These are phyloP conservation scores for Balakata baccata DNA, from an alignment of 345 rosid species.

Conservation along the genomic window DNA sequence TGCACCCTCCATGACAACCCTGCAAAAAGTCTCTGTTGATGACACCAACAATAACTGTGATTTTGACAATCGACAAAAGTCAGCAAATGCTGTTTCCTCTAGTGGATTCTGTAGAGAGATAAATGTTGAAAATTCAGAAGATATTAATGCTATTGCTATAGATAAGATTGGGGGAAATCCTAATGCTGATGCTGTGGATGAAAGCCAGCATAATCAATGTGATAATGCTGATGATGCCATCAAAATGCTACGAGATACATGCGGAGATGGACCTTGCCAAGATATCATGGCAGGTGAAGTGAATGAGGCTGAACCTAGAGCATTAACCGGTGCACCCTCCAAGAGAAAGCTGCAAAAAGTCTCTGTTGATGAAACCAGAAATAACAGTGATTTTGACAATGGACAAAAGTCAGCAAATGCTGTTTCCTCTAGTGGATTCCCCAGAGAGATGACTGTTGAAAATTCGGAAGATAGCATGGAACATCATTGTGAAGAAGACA, in stretches of 20 bases:
- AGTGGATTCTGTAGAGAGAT: constrained; percentile 12
- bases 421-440: constrained; percentile 13
- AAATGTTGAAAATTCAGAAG: constrained; percentile 10
- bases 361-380: constrained; percentile 12
- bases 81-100: constrained; percentile 6
- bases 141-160: background rate
- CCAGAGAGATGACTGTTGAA: background rate
- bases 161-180: background rate
- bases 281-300: constrained; percentile 17
- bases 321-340: constrained; percentile 11
- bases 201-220: constrained; percentile 13
- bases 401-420: background rate
- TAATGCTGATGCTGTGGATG: constrained; percentile 18
- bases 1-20: constrained; percentile 10
- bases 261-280: constrained; percentile 7
- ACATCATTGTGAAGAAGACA: constrained; percentile 27
- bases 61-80: constrained; percentile 3
- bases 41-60: constrained; percentile 5
- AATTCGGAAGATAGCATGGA: constrained; percentile 15
- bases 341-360: background rate
- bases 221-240: constrained; percentile 15
- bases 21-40: constrained; percentile 3
- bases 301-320: background rate
- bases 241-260: constrained; percentile 4
- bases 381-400: constrained; percentile 7